A percentile compares a stretch with the other conserved stretches of the same genome.
phyloP scores from a whole-genome alignment of 2,329 filamentous ascomycete genomes.

The Malbranchea zuffiana region DNA sequence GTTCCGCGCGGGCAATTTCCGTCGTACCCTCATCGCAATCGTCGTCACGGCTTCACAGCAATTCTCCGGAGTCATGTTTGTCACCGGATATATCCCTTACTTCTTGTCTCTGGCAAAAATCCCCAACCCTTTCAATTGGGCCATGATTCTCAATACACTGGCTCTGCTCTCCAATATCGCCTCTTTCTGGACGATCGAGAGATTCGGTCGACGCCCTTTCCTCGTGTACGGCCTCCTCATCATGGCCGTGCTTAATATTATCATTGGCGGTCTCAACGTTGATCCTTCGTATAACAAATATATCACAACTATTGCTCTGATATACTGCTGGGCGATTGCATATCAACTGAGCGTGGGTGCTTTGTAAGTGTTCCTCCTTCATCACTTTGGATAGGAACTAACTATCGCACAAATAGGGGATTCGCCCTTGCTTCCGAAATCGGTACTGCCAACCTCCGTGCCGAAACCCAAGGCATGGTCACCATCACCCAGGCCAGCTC shows the following conservation, averaged over 20 bases:
- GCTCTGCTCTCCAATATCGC: conserved; percentile 77
- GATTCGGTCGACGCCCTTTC: conserved; percentile 66
- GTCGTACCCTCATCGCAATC: conserved; percentile 59
- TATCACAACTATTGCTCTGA: too few relatives aligned
- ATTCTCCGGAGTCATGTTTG: conserved; percentile 76
- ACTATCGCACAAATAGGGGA: too few relatives aligned
- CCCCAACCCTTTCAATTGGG: conserved; percentile 66
- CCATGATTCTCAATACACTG: conserved; percentile 74
- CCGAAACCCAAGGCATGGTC: too few relatives aligned
- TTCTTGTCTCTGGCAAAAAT: conserved; percentile 72
- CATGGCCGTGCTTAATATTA: too few relatives aligned
- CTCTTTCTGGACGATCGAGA: conserved; percentile 79
- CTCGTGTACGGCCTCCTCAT: conserved; percentile 67
- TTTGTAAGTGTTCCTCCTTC: too few relatives aligned
- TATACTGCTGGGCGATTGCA: too few relatives aligned
- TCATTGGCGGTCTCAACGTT: conserved; percentile 76
- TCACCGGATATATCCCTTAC: conserved; percentile 73
- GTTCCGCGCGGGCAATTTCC: too few relatives aligned
- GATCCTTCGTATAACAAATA: too few relatives aligned
- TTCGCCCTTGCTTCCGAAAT: background rate
- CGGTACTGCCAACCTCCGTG: conserved; percentile 29
- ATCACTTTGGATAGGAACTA: too few relatives aligned
- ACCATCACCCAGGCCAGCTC: conserved; percentile 36
- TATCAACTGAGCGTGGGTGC: too few relatives aligned
- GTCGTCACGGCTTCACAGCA: conserved; percentile 73